phyloP scores from a whole-genome alignment of 345 rosid genomes.

The Hevea brasiliensis region DNA sequence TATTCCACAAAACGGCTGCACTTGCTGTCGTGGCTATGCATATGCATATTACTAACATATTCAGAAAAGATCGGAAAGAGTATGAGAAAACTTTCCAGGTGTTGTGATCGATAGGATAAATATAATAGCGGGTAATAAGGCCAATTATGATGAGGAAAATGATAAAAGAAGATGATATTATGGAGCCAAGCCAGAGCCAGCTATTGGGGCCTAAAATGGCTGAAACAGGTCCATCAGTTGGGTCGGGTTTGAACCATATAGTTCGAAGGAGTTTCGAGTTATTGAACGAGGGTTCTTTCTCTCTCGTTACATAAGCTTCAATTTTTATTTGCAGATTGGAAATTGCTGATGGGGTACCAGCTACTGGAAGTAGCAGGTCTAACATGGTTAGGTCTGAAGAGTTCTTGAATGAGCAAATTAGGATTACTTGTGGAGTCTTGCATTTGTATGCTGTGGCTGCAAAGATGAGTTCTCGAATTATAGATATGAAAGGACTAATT shows the following conservation, averaged over 20 bases:
- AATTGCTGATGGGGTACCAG: conserved; percentile 36
- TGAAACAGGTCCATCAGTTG: conserved; percentile 52
- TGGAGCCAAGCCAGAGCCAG: conserved; percentile 73
- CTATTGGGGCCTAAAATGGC: conserved; percentile 63
- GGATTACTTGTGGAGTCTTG: conserved; percentile 49
- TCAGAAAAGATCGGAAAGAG: conserved; percentile 30
- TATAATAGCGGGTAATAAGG: conserved; percentile 51
- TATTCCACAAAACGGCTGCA: conserved; percentile 58
- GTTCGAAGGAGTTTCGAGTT: conserved; percentile 29
- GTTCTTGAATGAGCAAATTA: conserved; percentile 56
- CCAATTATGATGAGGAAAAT: conserved; percentile 58
- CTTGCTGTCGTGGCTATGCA: conserved; percentile 49
- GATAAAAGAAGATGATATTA: conserved; percentile 64
- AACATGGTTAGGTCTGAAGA: conserved; percentile 67
- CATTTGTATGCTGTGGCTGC: conserved; percentile 25
- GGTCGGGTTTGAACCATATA: conserved; percentile 56
- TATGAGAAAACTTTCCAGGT: conserved; percentile 25
- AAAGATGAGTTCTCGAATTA: conserved; percentile 58
- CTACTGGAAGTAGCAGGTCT: conserved; percentile 56
- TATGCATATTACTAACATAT: conserved; percentile 45
- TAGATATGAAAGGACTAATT: conserved; percentile 78
- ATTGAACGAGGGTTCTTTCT: conserved; percentile 32
- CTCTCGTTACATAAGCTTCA: conserved; percentile 76
- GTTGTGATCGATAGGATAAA: conserved; percentile 57
- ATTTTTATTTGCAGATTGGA: conserved; percentile 45